These are phyloP conservation scores for Talinum fruticosum DNA, from an alignment of 148 eudicot genomes.

Conservation along the genomic window DNA sequence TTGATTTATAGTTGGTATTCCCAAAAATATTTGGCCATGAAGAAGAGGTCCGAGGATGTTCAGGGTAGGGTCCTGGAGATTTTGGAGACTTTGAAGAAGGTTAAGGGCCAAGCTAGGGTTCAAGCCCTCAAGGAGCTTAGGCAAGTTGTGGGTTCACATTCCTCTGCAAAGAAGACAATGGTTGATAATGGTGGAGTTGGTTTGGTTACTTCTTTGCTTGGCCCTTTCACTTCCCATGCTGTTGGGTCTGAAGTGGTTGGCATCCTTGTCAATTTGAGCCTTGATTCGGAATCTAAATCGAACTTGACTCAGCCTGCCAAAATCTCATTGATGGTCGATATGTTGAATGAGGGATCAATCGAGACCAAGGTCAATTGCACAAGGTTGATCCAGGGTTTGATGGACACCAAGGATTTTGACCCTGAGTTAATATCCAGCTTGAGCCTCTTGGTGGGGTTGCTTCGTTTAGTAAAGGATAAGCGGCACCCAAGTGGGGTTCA, in stretches of 20 bases:
- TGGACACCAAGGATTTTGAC: slow-evolving; percentile 44
- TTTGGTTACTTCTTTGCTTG: slow-evolving; percentile 56
- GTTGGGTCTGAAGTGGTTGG: slow-evolving; percentile 79
- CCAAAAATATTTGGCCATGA: slow-evolving; percentile 68
- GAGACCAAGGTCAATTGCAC: slow-evolving; percentile 82
- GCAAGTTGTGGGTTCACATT: slow-evolving; percentile 42
- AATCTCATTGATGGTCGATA: slow-evolving; percentile 74
- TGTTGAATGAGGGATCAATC: slow-evolving; percentile 84
- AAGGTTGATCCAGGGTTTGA: slow-evolving; percentile 51
- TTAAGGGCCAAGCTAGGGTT: slow-evolving; percentile 69
- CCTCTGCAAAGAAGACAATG: slow-evolving; percentile 62
- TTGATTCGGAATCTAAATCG: slow-evolving; percentile 43
- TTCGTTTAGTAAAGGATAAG: slow-evolving; percentile 71
- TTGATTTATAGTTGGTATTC: slow-evolving; percentile 70
- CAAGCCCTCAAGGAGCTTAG: slow-evolving; percentile 64
- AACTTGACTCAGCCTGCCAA: slow-evolving; percentile 64
- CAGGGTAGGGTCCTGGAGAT: slow-evolving; percentile 78
- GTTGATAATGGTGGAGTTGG: slow-evolving; percentile 55
- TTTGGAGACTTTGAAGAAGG: slow-evolving; percentile 62
- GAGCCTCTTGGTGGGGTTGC: slow-evolving; percentile 75
- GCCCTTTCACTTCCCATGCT: slow-evolving; percentile 74
- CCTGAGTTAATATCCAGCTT: slow-evolving; percentile 62
- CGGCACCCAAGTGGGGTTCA: slow-evolving; percentile 54
- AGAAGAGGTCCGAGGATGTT: slow-evolving; percentile 85
- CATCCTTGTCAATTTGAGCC: slow-evolving; percentile 58